phyloP scores from a whole-genome alignment of 768 basidiomycete species.

The Auriculariales sp. region DNA sequence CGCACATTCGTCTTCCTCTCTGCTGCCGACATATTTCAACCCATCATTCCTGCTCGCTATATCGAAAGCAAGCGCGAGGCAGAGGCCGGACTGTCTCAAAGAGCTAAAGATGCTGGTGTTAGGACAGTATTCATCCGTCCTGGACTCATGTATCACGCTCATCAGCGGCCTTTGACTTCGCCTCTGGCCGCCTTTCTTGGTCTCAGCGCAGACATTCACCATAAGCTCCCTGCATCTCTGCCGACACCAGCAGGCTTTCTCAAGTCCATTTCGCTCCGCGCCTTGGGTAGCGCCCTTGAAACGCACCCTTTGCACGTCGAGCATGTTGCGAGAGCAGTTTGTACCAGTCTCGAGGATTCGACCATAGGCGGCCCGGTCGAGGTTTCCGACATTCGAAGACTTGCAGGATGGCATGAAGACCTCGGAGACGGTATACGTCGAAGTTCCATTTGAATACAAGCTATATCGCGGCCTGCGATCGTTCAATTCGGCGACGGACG shows the following conservation, averaged over 20 bases:
- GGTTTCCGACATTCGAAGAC: conserved; percentile 56
- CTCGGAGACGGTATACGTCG: too few relatives aligned
- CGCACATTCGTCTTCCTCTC: conserved; percentile 77
- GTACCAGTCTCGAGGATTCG: conserved; percentile 38
- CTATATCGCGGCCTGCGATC: too few relatives aligned
- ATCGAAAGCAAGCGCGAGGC: conserved; percentile 92
- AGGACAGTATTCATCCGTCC: conserved; percentile 38
- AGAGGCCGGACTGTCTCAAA: conserved; percentile 49
- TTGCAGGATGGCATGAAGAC: conserved; percentile 72
- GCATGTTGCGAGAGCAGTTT: conserved; percentile 77
- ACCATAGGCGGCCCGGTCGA: conserved; percentile 45
- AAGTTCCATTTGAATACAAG: too few relatives aligned
- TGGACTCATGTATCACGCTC: conserved; percentile 92
- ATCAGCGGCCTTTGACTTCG: conserved; percentile 77
- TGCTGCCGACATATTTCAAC: conserved; percentile 86
- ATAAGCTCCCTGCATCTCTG: conserved; percentile 35
- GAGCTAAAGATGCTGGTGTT: conserved; percentile 30
- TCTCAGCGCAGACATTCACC: conserved; percentile 64
- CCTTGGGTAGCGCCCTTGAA: conserved; percentile 65
- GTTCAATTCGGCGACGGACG: too few relatives aligned
- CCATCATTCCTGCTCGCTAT: conserved; percentile 72
- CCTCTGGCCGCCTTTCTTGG: conserved; percentile 76
- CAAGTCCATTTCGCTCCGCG: conserved; percentile 31
- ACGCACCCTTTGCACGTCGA: conserved; percentile 92
- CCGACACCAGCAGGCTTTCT: conserved; percentile 56